Base-by-base conservation (phyloP, 108 stramenopile genomes). In the Pseudonitzschia pungens region DNA sequence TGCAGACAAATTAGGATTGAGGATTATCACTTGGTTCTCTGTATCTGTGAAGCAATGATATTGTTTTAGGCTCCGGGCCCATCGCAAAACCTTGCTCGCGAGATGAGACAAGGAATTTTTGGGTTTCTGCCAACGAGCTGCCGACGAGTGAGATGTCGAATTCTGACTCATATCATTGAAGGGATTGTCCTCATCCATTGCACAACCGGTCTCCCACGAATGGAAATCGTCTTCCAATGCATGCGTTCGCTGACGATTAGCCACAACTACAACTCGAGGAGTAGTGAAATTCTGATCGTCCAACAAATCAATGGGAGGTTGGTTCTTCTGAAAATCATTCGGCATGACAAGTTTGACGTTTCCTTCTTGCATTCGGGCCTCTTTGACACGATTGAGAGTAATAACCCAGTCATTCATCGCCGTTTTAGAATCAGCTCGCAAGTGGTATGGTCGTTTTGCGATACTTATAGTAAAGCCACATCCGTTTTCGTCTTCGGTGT, bases 391-490 rank as follows among this genome's bases (percentile, higher is more conserved):
- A 58, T 94, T 94, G 0, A 94, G 81, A 22, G 81, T 92, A 52
- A 94, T 94, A 2, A 92, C 91, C 93, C 93, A 94, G 72, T 94
- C 93, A 51, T 83, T 92, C 78, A 86, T 87, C 51, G 83, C 73
- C 8, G 78, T 86, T 73, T 79, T 87, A 50, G 75, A 83, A 40
- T 92, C 89, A 0, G 93, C 89, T 65, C 91, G 86, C 57, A 94
- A 77, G 68, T 82, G 82, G 69, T 94, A 94, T 0, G 83, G 84
- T 24, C 93, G 82, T 52, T 87, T 86, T 20, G 83, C 68, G 54
- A 94, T 90, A 69, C 90, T 84, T 69, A 94, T 94, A 42, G 80
- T 83, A 66, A 94, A 94, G 36, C 84, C 83, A 62, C 86, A 86
- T 36, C 79, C 87, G 6, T 74, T 74, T 48, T 77, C 67, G 75